A percentile compares a stretch with the other conserved stretches of the same genome.
phyloP scores from a whole-genome alignment of 202 grass and related monocot species.

The Setaria italica region DNA sequence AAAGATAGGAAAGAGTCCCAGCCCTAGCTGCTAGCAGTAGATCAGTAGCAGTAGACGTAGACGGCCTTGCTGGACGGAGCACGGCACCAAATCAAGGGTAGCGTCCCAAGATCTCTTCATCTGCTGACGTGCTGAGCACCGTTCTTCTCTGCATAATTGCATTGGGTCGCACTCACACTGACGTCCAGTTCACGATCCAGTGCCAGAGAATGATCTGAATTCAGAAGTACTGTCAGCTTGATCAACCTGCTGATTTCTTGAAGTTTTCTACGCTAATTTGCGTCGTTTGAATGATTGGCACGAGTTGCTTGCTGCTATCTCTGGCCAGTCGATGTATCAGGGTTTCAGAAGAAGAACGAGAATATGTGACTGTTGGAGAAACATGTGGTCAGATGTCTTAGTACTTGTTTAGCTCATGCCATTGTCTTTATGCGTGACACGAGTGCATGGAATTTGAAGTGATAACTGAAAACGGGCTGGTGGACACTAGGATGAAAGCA shows the following conservation, averaged over 20 bases:
- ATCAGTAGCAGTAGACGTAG: background rate
- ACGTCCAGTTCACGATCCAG: background rate
- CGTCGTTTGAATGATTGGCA: background rate
- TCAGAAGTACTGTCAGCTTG: background rate
- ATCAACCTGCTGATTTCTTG: background rate
- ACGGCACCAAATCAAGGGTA: constrained; percentile 6
- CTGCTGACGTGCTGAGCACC: constrained; percentile 30
- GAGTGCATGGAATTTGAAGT: background rate
- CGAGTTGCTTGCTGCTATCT: background rate
- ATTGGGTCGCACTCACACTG: background rate
- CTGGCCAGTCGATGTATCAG: background rate
- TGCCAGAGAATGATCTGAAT: background rate
- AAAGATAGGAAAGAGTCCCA: constrained; percentile 4
- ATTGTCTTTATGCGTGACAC: background rate
- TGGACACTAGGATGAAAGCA: constrained; percentile 41
- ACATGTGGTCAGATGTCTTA: background rate
- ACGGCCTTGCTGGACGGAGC: background rate
- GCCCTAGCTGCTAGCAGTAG: background rate
- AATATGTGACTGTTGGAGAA: background rate
- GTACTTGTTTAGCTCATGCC: background rate
- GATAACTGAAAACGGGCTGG: constrained; percentile 31
- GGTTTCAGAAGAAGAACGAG: background rate
- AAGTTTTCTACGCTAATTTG: background rate
- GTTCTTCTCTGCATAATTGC: background rate
- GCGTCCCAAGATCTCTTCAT: constrained; percentile 34